These are phyloP conservation scores for Hypholoma sublateritium DNA, from an alignment of 768 basidiomycete species.

Conservation along the genomic window DNA sequence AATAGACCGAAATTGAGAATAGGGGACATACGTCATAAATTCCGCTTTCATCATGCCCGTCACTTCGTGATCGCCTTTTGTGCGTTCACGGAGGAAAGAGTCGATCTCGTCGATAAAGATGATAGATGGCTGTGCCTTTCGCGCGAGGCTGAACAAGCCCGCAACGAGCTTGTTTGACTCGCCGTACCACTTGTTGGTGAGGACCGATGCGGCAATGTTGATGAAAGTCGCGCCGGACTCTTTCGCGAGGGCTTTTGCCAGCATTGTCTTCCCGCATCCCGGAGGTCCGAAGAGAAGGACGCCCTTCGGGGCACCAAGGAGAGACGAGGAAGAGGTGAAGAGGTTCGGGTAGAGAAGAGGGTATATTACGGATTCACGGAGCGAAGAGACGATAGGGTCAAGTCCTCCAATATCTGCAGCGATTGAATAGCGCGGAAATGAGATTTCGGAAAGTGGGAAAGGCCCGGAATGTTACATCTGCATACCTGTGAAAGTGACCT, in stretches of 20 bases:
- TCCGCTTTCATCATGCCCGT: slow-evolving; percentile 99
- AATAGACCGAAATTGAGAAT: not conserved
- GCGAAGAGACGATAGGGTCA: slow-evolving; percentile 83
- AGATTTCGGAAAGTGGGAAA: slow-evolving; percentile 5
- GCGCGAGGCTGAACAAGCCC: slow-evolving; percentile 89
- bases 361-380: slow-evolving; percentile 95
- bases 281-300: slow-evolving; percentile 96
- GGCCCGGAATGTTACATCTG: slow-evolving; percentile 14
- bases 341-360: slow-evolving; percentile 89
- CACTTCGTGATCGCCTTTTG: slow-evolving; percentile 91
- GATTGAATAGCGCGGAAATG: slow-evolving; percentile 11
- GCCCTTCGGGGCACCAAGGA: slow-evolving; percentile 92
- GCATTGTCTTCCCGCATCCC: slow-evolving; percentile 98
- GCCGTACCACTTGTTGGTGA: slow-evolving; percentile 51
- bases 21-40: slow-evolving; percentile 76
- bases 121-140: slow-evolving; percentile 92
- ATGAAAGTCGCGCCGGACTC: slow-evolving; percentile 98
- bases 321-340: slow-evolving; percentile 76
- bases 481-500: slow-evolving; percentile 69
- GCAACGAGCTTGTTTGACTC: slow-evolving; percentile 90
- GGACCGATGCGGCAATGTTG: slow-evolving; percentile 47
- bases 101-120: slow-evolving; percentile 99
- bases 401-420: slow-evolving; percentile 84
- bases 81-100: slow-evolving; percentile 87
- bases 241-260: slow-evolving; percentile 97